Evolutionary conservation across 2,329 filamentous ascomycete genomes (phyloP).

Genomic region (Venturiaceae sp.): DNA sequence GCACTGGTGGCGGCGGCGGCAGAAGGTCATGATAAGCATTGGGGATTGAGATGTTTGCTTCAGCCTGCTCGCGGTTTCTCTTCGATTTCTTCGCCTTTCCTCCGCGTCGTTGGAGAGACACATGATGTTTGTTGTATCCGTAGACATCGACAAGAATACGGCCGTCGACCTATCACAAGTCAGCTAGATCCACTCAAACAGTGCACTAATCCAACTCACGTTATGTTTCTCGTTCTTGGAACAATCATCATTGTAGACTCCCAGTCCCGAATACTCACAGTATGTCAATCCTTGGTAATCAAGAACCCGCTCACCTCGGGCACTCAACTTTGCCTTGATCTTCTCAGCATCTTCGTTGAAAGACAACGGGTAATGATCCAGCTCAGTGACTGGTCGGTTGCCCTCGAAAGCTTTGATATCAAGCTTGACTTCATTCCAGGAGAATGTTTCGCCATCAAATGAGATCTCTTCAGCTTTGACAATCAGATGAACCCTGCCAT

Average conservation of each 20-base stretch:
- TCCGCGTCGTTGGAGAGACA: not conserved
- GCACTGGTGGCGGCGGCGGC: not conserved
- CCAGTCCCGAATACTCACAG: slow-evolving; percentile 71
- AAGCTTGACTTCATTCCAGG: slow-evolving; percentile 28
- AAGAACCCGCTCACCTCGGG: slow-evolving; percentile 78
- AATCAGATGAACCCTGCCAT: not conserved
- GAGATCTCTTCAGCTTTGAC: slow-evolving; percentile 2
- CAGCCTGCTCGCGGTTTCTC: not conserved
- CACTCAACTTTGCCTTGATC: slow-evolving; percentile 57
- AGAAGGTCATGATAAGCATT: not conserved
- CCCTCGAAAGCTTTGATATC: slow-evolving; percentile 25
- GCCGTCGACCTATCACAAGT: not conserved
- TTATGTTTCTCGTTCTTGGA: not conserved
- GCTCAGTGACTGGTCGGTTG: slow-evolving; percentile 55
- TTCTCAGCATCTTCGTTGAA: slow-evolving; percentile 65
- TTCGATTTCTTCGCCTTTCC: not conserved
- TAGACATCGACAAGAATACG: slow-evolving; percentile 29
- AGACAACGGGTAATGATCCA: slow-evolving; percentile 66
- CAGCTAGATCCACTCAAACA: not conserved
- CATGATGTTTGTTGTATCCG: slow-evolving; percentile 29
- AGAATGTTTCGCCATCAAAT: slow-evolving; percentile 27
- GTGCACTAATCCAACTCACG: not conserved
- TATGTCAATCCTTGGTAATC: slow-evolving; percentile 72
- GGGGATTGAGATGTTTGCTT: not conserved
- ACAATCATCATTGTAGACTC: slow-evolving; percentile 53